Percentiles rank a stretch among this genome's conserved stretches.
Conservation (phyloP, 2,329 filamentous ascomycete species). For the Chaetomiaceae sp. region DNA sequence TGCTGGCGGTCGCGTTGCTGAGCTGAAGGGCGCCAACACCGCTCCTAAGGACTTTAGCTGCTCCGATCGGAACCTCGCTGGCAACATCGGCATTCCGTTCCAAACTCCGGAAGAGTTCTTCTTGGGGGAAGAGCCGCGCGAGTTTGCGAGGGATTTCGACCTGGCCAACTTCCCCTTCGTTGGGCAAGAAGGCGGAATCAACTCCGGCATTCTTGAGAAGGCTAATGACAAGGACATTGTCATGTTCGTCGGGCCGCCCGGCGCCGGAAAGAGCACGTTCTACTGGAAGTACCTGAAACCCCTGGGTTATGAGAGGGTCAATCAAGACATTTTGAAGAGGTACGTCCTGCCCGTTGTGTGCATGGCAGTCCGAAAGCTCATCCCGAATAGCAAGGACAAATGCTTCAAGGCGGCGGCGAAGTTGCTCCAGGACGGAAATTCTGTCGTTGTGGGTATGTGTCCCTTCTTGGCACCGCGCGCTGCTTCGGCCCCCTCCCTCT, state of each 20-base stretch:
- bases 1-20: slow-evolving; percentile 58
- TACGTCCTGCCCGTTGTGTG: slow-evolving; percentile 32
- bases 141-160: slow-evolving; percentile 67
- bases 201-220: slow-evolving; percentile 51
- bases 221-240: slow-evolving; percentile 66
- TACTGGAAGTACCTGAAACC: slow-evolving; percentile 73
- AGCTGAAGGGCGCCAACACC: slow-evolving; percentile 27
- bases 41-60: slow-evolving; percentile 56
- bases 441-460: slow-evolving; percentile 69
- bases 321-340: slow-evolving; percentile 83
- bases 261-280: slow-evolving; percentile 86
- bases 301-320: slow-evolving; percentile 75
- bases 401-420: slow-evolving; percentile 68
- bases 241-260: slow-evolving; percentile 82
- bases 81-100: slow-evolving; percentile 75
- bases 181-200: slow-evolving; percentile 21
- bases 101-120: slow-evolving; percentile 92
- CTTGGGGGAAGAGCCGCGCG: slow-evolving; percentile 57
- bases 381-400: slow-evolving; percentile 43
- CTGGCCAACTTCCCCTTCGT: slow-evolving; percentile 50
- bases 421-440: slow-evolving; percentile 55
- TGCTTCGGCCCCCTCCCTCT: neutral
- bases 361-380: slow-evolving; percentile 16
- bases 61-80: slow-evolving; percentile 71
- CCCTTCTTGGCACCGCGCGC: neutral